Evolutionary conservation across 2,329 filamentous ascomycete genomes (phyloP), one percentile per base, ranked within the genome.

Genomic region (Colletotrichum abscissum): DNA sequence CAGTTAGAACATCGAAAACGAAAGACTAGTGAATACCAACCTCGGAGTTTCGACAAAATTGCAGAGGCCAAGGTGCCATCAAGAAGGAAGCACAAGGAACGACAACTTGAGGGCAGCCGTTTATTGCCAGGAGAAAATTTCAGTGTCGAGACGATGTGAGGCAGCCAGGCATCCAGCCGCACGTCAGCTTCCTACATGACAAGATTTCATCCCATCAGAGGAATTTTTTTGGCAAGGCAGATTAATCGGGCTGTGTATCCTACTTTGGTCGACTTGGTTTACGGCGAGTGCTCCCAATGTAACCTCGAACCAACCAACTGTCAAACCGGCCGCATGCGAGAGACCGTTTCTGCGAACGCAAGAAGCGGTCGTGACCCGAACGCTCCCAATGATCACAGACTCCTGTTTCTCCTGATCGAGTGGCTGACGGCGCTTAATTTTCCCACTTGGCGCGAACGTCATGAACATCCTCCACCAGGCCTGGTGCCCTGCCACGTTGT

Each of bases 21-120:
- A 46, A 1, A 49, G 7, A 19, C 1, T 5, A 12, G 1, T 33
- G 33, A 33, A 33, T 33, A 33, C 0, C 0, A 33, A 33, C 33
- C 1, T 33, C 33, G 0, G 0, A 4, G 33, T 35, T 35, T 35
- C 0, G 33, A 35, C 2, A 2, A n/a, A 4, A n/a, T n/a, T 49
- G 19, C 19, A n/a, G 42, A n/a, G 8, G 4, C 19, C 16, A 0
- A 49, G 42, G 19, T 49, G 19, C 16, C 8, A n/a, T 49, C 42
- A 49, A 9, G 42, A 49, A 49, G 42, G 42, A 11, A 49, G 19
- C 42, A n/a, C 19, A 8, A 11, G 8, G 8, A 49, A 49, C 7
- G 19, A 49, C 19, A n/a, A 49, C 19, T n/a, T 8, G 16, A 11
- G 42, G 19, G 19, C 19, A 19, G 19, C 19, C 8, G 42, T 49